Conservation (phyloP, 2,329 filamentous ascomycete genomes). For the Samsoniella hepiali region DNA sequence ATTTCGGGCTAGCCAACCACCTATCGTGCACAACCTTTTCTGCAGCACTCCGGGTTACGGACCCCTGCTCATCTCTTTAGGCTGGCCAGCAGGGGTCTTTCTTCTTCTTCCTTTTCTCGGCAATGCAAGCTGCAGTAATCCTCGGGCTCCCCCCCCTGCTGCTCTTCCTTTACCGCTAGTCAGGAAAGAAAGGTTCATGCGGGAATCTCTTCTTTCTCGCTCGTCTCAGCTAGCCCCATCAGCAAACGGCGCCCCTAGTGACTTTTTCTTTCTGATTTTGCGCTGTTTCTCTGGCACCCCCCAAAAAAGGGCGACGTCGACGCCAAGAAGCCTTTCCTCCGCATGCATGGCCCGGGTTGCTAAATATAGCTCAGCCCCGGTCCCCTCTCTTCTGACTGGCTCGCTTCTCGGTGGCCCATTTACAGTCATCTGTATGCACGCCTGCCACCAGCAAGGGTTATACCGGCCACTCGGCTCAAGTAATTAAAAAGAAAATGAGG, state of each 20-base stretch:
- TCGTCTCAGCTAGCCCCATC: neutral
- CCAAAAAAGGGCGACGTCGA: neutral
- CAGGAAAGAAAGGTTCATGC: neutral
- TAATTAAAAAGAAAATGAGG: neutral
- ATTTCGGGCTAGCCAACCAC: neutral
- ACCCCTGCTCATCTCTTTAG: neutral
- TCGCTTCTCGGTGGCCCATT: neutral
- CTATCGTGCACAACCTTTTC: neutral
- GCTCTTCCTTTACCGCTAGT: neutral
- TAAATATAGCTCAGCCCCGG: slow-evolving; percentile 9
- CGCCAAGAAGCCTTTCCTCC: neutral
- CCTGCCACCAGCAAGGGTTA: neutral
- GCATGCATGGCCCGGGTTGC: neutral
- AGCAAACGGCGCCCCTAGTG: neutral
- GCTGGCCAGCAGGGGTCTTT: neutral
- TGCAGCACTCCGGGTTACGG: neutral
- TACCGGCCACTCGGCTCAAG: neutral
- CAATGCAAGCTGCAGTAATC: neutral
- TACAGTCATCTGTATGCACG: too few relatives aligned
- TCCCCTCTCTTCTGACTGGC: neutral
- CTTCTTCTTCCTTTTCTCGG: neutral
- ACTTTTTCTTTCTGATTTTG: neutral
- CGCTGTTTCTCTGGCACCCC: neutral
- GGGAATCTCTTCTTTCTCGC: neutral
- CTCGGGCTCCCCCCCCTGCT: neutral